Base-by-base conservation (phyloP, 768 basidiomycete species). In the Rossbeevera mucosa region DNA sequence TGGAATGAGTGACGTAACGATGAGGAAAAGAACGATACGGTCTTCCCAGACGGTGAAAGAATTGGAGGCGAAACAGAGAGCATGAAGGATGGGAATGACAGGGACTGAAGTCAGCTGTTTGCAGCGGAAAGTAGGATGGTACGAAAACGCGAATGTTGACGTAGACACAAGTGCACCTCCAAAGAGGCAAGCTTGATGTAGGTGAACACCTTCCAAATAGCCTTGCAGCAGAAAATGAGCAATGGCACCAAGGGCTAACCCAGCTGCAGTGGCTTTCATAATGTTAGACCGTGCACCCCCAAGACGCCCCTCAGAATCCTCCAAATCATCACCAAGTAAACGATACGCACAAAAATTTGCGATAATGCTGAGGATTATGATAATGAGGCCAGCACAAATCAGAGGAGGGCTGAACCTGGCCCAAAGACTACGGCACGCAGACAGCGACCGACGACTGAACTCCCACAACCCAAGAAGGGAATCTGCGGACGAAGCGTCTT, bases 21-120 rank as follows among this genome's bases (percentile, higher is more conserved):
- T 72, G 49, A 98, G 77, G 77, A 85, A 94, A 7, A 83, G 80
- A 11, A 88, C 76, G 50, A 91, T 74, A 28, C 80, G 80, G 66
- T 97, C 94, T 78, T 99, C 96, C 93, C 94, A 97, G 67, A 98
- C 81, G n/a, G 90, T 91, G 74, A 91, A 95, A 0, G 94, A 96
- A 73, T 98, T 98, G 22, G 94, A 95, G 14, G 86, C 80, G 70
- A 95, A 95, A 7, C 86, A 74, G 4, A 87, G 49, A 1, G 85
- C 70, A 61, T 98, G 94, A 2, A 92, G 73, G 51, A 82, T 51
- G 50, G 87, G 76, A 29, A 83, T 70, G 33, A 88, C 56, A 1
- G 77, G 74, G 2, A 69, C 53, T 18, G 71, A 46, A 21, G 64
- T 62, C 22, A 65, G n/a, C 18, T 65, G 33, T 33, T 70, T 59